Percentiles rank a stretch among this genome's conserved stretches.
Conservation (phyloP, 148 eudicot species). For the Camellia granthamiana region DNA sequence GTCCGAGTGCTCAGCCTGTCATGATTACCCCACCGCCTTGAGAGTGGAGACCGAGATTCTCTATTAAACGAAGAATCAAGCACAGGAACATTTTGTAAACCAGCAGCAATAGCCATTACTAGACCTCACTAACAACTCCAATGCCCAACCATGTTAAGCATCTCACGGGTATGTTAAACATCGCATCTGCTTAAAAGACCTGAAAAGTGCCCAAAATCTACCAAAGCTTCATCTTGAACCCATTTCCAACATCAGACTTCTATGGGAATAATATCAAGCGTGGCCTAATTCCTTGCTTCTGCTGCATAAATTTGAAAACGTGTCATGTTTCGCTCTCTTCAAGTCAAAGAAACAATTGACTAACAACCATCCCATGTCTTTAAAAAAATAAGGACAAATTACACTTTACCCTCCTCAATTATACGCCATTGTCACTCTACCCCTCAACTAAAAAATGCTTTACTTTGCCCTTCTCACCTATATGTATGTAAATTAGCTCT, state of each 20-base stretch:
- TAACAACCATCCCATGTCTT: background rate
- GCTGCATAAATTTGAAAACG: constrained; percentile 16
- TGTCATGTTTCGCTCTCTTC: background rate
- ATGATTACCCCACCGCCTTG: constrained; percentile 36
- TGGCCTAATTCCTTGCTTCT: constrained; percentile 18
- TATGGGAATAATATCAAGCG: constrained; percentile 1
- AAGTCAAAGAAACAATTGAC: background rate
- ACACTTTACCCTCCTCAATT: no score
- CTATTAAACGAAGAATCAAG: constrained; percentile 46
- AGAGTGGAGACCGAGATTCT: constrained; percentile 53
- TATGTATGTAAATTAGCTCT: no score
- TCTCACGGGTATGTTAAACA: constrained; percentile 19
- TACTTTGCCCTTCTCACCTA: no score
- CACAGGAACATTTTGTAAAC: constrained; percentile 56
- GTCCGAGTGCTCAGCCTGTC: constrained; percentile 53
- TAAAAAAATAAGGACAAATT: no score
- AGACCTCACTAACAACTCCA: constrained; percentile 16
- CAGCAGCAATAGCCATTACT: constrained; percentile 76
- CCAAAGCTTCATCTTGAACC: constrained; percentile 31
- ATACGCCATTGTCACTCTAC: no score
- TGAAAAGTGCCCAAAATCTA: constrained; percentile 23
- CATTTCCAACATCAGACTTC: constrained; percentile 12
- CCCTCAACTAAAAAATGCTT: no score
- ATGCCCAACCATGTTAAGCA: constrained; percentile 23
- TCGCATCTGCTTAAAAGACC: constrained; percentile 14